Base-by-base conservation (phyloP, 2,329 filamentous ascomycete species). In the Alternaria rosae region DNA sequence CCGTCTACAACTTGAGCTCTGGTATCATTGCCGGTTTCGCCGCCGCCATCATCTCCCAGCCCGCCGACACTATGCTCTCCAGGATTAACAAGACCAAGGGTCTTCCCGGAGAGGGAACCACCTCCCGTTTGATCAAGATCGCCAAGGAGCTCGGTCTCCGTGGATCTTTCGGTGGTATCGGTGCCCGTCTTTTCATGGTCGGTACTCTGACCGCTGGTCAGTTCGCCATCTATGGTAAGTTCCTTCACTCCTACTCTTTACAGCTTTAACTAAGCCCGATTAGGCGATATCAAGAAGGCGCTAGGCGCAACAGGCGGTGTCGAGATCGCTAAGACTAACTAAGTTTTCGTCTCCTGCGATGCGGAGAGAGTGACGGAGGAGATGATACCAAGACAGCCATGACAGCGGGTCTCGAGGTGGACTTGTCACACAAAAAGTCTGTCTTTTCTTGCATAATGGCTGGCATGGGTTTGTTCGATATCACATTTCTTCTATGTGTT, bases 81-180 rank as follows among this genome's bases (percentile, higher is more conserved):
- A 95, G 94, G 89, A 95, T 96, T 87, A 96, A 96, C 91, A 95
- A 95, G 91, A 92, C 91, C 84, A 89, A 92, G 86, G 92, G 92
- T 83, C 85, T 89, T 64, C 92, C 92, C 70, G 92, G 92, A 86
- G 92, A 96, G 86, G 89, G 92, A 77, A 95, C 91, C 76, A 87
- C 87, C 79, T 87, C 85, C 81, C 90, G 92, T 82, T 84, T 96
- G 77, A 85, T 94, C 86, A 95, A 95, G 90, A 96, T 96, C 77
- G 92, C 84, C 72, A 91, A 90, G 84, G 92, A 96, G 84, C 91
- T 96, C 75, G 92, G 92, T 78, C 65, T 96, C 80, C 86, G 85
- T 73, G 92, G 92, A 73, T 91, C 88, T 59, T 96, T 90, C 85
- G 84, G 86, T 76, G 92, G 92, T 88, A 91, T 96, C 73, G 91